These are phyloP conservation scores for Xylaria sp. DNA, from an alignment of 2,329 filamentous ascomycete genomes.

Conservation along the genomic window DNA sequence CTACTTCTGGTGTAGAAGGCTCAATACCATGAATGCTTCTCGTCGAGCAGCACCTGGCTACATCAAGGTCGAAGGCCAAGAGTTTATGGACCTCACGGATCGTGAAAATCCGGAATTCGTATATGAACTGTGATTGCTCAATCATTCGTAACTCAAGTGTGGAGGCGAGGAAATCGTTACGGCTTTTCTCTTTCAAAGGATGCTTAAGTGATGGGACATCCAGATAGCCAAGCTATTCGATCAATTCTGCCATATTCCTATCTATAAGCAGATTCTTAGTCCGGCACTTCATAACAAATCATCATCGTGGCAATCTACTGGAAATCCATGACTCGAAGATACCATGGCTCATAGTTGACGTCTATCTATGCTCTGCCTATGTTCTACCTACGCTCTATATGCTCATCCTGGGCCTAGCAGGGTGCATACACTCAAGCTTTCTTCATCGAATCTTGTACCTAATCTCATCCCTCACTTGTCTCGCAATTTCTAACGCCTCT, in stretches of 20 bases:
- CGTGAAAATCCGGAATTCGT: constrained; percentile 69
- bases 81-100: constrained; percentile 71
- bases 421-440: neutral
- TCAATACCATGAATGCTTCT: constrained; percentile 65
- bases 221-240: neutral
- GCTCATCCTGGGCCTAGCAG: neutral
- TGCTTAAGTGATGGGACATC: neutral
- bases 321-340: neutral
- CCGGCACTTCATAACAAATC: neutral
- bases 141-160: neutral
- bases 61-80: constrained; percentile 67
- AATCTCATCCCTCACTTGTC: constrained; percentile 33
- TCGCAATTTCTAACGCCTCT: constrained; percentile 33
- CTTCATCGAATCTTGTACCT: constrained; percentile 34
- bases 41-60: constrained; percentile 61
- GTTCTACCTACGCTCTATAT: neutral
- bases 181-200: neutral
- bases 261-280: neutral
- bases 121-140: constrained; percentile 55
- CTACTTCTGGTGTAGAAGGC: constrained; percentile 62
- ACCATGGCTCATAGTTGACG: neutral
- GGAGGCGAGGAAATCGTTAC: neutral
- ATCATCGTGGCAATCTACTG: neutral
- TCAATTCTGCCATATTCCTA: neutral
- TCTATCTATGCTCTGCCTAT: neutral